These are phyloP conservation scores for Penicillium lividum DNA, from an alignment of 495 filamentous ascomycete species.

Conservation along the genomic window DNA sequence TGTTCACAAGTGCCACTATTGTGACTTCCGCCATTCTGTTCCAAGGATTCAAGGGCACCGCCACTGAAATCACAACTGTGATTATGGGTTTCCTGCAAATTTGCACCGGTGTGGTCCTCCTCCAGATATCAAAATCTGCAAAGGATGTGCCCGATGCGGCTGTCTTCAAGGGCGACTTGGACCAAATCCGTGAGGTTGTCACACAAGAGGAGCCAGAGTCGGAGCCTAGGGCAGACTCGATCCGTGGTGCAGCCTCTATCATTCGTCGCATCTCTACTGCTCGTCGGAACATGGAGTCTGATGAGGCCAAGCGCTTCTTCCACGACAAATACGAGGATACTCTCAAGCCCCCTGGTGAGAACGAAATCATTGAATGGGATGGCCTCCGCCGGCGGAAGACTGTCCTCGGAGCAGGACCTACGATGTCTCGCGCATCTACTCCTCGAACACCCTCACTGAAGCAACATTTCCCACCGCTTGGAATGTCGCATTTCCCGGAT, in stretches of 20 bases:
- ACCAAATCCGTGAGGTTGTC: constrained; percentile 92
- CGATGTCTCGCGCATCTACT: constrained; percentile 33
- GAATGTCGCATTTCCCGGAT: constrained; percentile 83
- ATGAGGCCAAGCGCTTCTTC: constrained; percentile 76
- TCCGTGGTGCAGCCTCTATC: constrained; percentile 88
- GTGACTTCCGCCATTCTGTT: constrained; percentile 92
- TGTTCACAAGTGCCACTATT: constrained; percentile 94
- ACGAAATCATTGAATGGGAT: constrained; percentile 88
- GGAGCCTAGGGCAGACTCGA: constrained; percentile 94
- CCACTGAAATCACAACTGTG: constrained; percentile 78
- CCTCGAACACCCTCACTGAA: constrained; percentile 38
- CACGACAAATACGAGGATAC: constrained; percentile 73
- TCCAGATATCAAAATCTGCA: constrained; percentile 96
- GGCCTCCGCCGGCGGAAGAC: constrained; percentile 85
- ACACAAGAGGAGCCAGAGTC: constrained; percentile 93
- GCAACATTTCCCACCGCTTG: constrained; percentile 75
- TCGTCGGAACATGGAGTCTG: constrained; percentile 74
- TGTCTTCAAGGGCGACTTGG: constrained; percentile 88
- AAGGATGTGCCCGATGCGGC: constrained; percentile 96
- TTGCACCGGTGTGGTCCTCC: constrained; percentile 90
- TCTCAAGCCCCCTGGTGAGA: constrained; percentile 72
- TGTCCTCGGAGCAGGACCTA: constrained; percentile 52
- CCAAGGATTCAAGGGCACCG: constrained; percentile 87
- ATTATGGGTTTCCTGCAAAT: constrained; percentile 94
- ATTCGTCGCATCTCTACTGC: constrained; percentile 78